These are phyloP conservation scores for Hypoxylon sp. DNA, from an alignment of 2,329 filamentous ascomycete genomes.

Conservation along the genomic window DNA sequence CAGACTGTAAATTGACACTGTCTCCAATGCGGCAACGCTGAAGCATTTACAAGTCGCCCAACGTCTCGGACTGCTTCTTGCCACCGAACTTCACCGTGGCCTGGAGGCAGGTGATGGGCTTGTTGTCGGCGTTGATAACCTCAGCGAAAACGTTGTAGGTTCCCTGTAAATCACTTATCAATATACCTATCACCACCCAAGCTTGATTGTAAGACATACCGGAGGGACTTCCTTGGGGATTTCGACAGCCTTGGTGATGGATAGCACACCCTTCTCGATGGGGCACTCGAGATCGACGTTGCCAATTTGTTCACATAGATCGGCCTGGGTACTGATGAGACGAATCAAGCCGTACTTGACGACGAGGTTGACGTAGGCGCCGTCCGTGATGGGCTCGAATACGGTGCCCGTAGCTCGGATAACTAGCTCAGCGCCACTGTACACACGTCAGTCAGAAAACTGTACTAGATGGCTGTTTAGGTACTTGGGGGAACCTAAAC, in stretches of 20 bases:
- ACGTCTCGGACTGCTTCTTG: slow-evolving; percentile 50
- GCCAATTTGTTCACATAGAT: slow-evolving; percentile 88
- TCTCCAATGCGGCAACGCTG: slow-evolving; percentile 15
- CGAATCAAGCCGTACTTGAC: slow-evolving; percentile 97
- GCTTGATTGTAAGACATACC: slow-evolving; percentile 64
- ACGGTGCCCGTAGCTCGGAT: slow-evolving; percentile 86
- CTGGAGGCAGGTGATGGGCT: slow-evolving; percentile 87
- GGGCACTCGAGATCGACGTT: slow-evolving; percentile 93
- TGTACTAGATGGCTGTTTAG: slow-evolving; percentile 1
- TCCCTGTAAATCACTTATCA: slow-evolving; percentile 66
- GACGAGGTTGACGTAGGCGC: slow-evolving; percentile 82
- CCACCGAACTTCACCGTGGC: slow-evolving; percentile 75
- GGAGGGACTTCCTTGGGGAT: slow-evolving; percentile 89
- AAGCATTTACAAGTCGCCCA: slow-evolving; percentile 31
- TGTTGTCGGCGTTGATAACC: slow-evolving; percentile 78
- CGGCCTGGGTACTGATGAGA: slow-evolving; percentile 81
- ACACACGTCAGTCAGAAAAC: slow-evolving; percentile 41
- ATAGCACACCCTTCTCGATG: slow-evolving; percentile 80
- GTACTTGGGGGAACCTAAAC: slow-evolving; percentile 53
- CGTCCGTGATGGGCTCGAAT: slow-evolving; percentile 76
- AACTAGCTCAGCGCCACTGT: slow-evolving; percentile 79
- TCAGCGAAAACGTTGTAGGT: slow-evolving; percentile 91
- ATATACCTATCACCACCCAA: not conserved
- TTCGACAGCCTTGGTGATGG: slow-evolving; percentile 82
- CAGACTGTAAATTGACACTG: slow-evolving; percentile 16